Base-by-base conservation (phyloP, 106 monocot genomes). In the Gastrodia elata region DNA sequence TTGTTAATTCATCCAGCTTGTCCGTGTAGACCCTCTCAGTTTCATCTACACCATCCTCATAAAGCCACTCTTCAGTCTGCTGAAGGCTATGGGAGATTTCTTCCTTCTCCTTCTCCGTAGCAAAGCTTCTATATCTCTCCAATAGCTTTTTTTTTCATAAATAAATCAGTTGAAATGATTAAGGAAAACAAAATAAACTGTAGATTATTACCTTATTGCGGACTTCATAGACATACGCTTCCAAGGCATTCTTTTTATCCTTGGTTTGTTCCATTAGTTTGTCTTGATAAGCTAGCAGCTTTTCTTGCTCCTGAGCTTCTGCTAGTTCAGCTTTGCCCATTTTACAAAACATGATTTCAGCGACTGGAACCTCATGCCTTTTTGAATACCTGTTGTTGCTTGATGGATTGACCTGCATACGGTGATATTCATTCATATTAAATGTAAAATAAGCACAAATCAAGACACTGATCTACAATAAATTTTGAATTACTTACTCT, bases 41-140 rank as follows among this genome's bases (percentile, higher is more conserved):
- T 77, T 89, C 96, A 86, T 96, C 90, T 71, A 87, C 92, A 20
- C 96, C 96, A 42, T 96, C 96, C 65, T 92, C 90, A 80, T 96
- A 92, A 67, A 96, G 92, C 96, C 96, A 96, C 3, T 92, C 86
- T 78, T 96, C 96, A 8, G 84, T 88, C n/a, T 96, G 82, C 68
- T 92, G 87, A 34, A 96, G 79, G 38, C 41, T 87, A 26, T 38
- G 70, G 42, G 83, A 81, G 32, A 96, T 87, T n/a, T 74, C 88
- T 78, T 92, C 87, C 71, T 77, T 96, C 74, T 96, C 92, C 32
- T 80, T 76, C 10, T 90, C 86, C 77, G 71, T 87, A 11, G 87
- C 84, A 78, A 96, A 90, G 79, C 89, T 88, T 44, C 90, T 75
- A 59, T 96, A 96, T 71, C 70, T 90, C 81, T 88, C 96, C 74